Evolutionary conservation across 192 early-diverging fungal genomes (phyloP).

Genomic region (Diversispora epigaea): DNA sequence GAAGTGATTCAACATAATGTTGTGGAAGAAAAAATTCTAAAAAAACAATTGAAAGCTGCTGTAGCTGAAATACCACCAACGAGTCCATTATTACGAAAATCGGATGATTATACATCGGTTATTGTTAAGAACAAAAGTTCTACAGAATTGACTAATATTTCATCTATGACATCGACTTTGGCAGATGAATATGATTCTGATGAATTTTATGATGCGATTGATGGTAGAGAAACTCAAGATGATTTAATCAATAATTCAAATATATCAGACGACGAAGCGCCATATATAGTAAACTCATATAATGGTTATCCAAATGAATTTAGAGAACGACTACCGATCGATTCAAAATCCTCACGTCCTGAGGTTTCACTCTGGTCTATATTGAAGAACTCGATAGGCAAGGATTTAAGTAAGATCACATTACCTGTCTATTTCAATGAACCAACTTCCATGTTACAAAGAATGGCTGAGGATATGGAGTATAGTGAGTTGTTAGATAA

Average conservation of each 20-base stretch:
- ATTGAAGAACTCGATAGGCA: constrained; percentile 84
- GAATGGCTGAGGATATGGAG: constrained; percentile 85
- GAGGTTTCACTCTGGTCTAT: constrained; percentile 81
- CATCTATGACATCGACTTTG: background rate
- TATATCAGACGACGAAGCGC: background rate
- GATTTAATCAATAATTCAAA: constrained; percentile 9
- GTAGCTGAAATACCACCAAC: background rate
- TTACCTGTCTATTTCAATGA: constrained; percentile 91
- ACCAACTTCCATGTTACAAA: constrained; percentile 81
- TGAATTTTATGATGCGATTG: constrained; percentile 69
- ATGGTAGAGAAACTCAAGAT: constrained; percentile 38
- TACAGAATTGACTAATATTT: background rate
- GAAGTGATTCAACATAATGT: constrained; percentile 40
- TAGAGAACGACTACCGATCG: constrained; percentile 53
- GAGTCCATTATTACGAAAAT: background rate
- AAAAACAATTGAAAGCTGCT: constrained; percentile 17
- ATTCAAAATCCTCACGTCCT: constrained; percentile 54
- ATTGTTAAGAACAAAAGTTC: background rate
- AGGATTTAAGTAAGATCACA: constrained; percentile 79
- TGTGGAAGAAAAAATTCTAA: constrained; percentile 36
- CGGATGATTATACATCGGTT: too few relatives aligned
- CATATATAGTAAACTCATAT: constrained; percentile 44
- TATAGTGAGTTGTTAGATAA: constrained; percentile 80
- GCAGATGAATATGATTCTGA: constrained; percentile 41
- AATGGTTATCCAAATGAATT: constrained; percentile 43